phyloP scores from a whole-genome alignment of 768 basidiomycete genomes.

The Lyophyllum decastes region DNA sequence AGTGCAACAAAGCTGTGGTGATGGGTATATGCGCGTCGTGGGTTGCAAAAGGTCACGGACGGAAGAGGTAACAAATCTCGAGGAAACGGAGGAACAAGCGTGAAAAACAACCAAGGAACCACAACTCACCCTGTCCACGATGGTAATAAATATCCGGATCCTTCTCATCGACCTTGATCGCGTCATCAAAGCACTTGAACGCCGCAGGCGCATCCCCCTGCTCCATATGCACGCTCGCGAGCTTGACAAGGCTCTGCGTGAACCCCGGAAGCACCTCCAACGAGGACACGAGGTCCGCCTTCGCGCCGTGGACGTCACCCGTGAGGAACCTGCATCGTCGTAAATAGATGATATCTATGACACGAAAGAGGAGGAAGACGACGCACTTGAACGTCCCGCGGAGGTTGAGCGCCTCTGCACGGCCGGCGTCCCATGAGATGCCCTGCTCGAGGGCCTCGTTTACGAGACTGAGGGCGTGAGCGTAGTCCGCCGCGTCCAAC shows the following conservation, averaged over 20 bases:
- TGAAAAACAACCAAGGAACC: background rate
- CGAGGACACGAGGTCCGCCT: constrained; percentile 79
- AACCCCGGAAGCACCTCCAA: constrained; percentile 65
- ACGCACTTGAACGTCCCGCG: constrained; percentile 93
- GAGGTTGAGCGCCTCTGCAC: constrained; percentile 89
- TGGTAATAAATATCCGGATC: constrained; percentile 99
- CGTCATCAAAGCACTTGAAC: constrained; percentile 90
- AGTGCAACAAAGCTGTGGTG: too few relatives aligned
- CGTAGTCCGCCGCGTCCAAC: constrained; percentile 81
- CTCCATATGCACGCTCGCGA: constrained; percentile 98
- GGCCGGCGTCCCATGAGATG: constrained; percentile 70
- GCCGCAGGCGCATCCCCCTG: constrained; percentile 79
- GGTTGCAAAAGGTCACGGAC: too few relatives aligned
- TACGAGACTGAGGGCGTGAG: constrained; percentile 74
- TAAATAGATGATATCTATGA: too few relatives aligned
- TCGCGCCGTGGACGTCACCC: constrained; percentile 80
- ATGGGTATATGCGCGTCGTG: background rate
- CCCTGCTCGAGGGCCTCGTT: constrained; percentile 89
- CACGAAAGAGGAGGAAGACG: background rate
- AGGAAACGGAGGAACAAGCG: too few relatives aligned
- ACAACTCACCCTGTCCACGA: constrained; percentile 82
- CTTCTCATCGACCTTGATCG: constrained; percentile 75
- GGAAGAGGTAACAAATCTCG: too few relatives aligned
- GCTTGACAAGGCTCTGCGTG: constrained; percentile 93
- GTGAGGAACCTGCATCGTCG: constrained; percentile 71